Evolutionary conservation across 2,329 filamentous ascomycete species (phyloP), one percentile per base, ranked within the genome.

Genomic region (Fusarium multiceps): DNA sequence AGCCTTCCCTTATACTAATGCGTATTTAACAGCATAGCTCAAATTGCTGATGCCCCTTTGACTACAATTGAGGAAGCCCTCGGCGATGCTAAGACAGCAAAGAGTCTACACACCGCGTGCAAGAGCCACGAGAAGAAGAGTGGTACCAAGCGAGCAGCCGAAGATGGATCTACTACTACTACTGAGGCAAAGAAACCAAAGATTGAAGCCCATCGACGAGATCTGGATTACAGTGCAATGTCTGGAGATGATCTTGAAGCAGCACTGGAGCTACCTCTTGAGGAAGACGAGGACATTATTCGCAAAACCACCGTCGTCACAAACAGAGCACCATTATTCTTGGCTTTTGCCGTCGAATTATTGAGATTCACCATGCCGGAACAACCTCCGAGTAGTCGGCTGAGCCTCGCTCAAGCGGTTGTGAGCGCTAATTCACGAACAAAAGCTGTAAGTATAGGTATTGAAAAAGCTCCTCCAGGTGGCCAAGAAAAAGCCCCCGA

Each of bases 391-490:
- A 96, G 92, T n/a, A 95, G 93, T 76, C 86, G 93, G 48, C 82
- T 97, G 21, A 97, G 93, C 76, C 82, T 97, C 21, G 92, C 90
- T 0, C 93, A 97, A 78, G 93, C 92, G 1, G 90, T 96, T 2
- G 92, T 97, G 18, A 94, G 92, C 76, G 89, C 89, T 28, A 96
- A 95, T 76, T 93, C 92, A 64, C 87, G 90, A 69, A 89, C 88
- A 37, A 94, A 94, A 79, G 93, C 93, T 12, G 85, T 90, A 28
- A 91, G 87, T 67, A 80, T 97, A 30, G 93, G 93, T 0, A 82
- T 97, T 21, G 89, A 92, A 66, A 87, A 84, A 53, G 88, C 88
- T 0, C 83, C 86, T 10, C 86, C 85, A 40, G 90, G 89, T 0
- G 91, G 92, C 47, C 88, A 92, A 41, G 88, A 92, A 74, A 90